Evolutionary conservation across 2,329 filamentous ascomycete genomes (phyloP), one percentile per base, ranked within the genome.

Genomic region (Fusarium odoratissimum): DNA sequence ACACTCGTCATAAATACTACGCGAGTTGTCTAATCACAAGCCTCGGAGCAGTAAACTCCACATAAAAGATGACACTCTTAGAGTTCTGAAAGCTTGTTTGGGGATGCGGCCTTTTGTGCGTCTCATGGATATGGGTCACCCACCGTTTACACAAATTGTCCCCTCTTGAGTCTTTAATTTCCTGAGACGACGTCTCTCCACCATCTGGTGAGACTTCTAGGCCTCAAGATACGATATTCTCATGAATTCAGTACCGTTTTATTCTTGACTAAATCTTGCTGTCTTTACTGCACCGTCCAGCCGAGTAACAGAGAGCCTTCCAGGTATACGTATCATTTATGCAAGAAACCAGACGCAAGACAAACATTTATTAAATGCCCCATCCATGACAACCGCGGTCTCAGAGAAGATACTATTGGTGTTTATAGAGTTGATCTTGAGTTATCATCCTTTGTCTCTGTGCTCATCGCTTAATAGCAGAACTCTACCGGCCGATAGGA

Each of bases 21-120:
- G 12, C n/a, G 31, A 51, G 49, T 25, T 9, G 19, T 28, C 49
- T 37, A 52, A 52, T 52, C 49, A 52, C 19, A 52, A 38, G 31
- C 23, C 23, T 35, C 33, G 49, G 33, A 38, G 33, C 23, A 38
- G 9, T 38, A 14, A 17, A n/a, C 9, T 37, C 23, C 11, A 38
- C 49, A n/a, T 37, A 52, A 21, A 35, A 16, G 33, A 13, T 38
- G 49, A 21, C 25, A 37, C 31, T 7, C 5, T 28, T 37, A 16
- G 23, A 28, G 23, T 16, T 23, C 13, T 21, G 13, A 7, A 38
- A 25, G 9, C 23, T 11, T 52, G 19, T 16, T 52, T n/a, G 25
- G 21, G 9, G 8, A 37, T 52, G 23, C n/a, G 5, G 33, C 5
- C 12, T 21, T 52, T 25, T 28, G 2, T 17, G 12, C 17, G 13